phyloP scores from a whole-genome alignment of 768 basidiomycete genomes.

The Pisolithus microcarpus region DNA sequence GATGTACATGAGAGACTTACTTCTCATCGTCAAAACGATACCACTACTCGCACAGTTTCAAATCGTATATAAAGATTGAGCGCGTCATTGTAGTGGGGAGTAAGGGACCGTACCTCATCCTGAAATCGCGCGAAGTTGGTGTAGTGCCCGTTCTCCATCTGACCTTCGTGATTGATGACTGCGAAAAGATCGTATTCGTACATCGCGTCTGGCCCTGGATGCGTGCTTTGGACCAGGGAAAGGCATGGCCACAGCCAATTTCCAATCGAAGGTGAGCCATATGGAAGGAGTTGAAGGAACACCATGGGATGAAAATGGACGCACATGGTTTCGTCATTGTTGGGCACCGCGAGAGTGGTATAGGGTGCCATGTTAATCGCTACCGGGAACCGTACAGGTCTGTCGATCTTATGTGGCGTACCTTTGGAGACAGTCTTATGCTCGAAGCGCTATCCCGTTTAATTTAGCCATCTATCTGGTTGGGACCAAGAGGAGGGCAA shows the following conservation, averaged over 20 bases:
- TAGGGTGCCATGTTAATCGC: conserved; percentile 85
- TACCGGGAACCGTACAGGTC: conserved; percentile 74
- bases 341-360: conserved; percentile 59
- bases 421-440: conserved; percentile 70
- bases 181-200: conserved; percentile 90
- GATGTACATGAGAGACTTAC: conserved; percentile 34
- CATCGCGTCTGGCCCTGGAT: conserved; percentile 55
- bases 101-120: conserved; percentile 60
- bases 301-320: neutral
- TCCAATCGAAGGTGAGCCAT: too few relatives aligned
- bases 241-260: too few relatives aligned
- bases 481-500: neutral
- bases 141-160: conserved; percentile 93
- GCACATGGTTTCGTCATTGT: conserved; percentile 31
- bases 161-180: conserved; percentile 92
- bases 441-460: conserved; percentile 69
- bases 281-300: too few relatives aligned
- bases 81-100: neutral
- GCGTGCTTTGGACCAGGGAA: conserved; percentile 18
- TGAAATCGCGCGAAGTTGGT: conserved; percentile 79
- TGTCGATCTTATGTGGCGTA: conserved; percentile 78
- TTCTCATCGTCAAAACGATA: conserved; percentile 94
- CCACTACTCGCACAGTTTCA: conserved; percentile 48
- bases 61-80: neutral
- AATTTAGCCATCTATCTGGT: neutral